Evolutionary conservation across 129 eudicot genomes (phyloP), one percentile per base, ranked within the genome.

Genomic region (Ambrosia trifida): DNA sequence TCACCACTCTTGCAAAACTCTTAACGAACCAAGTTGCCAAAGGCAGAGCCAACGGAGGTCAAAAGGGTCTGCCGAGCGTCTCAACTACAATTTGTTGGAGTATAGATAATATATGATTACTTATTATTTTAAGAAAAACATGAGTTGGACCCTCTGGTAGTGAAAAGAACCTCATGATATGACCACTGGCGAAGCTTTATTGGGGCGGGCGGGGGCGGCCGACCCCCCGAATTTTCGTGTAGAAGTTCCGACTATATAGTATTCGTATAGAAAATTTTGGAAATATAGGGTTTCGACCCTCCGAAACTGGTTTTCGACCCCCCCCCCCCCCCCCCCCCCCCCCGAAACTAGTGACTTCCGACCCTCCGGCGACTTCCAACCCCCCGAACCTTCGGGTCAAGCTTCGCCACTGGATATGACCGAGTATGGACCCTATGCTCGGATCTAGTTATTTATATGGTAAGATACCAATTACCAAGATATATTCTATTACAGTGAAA

Each of bases 1-100:
- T n/a, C 72, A 67, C 58, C 72, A 47, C 73, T 68, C 46, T 31
- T 43, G 56, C 28, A n/a, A 46, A n/a, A n/a, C n/a, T n/a, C 49
- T 50, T 45, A 59, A 4, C 19, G 16, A 54, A 53, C 52, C 53
- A 71, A 71, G 53, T 56, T 71, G 54, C 18, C 43, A 38, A 9
- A 1, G 43, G 11, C 43, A 9, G 57, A 14, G 7, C 11, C 20
- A 51, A 17, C 2, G 57, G 57, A 28, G 28, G 57, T 8, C 8
- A 18, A 19, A 9, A 11, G 57, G 57, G 57, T 8, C 2, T 28
- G 8, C 20, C 16, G 28, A 51, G 24, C 24, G 11, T 0, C 3
- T 16, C 24, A 1, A 16, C 28, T n/a, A 9, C 11, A 51, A 51
- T 51, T 51, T 8, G 10, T 51, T 6, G 10, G 28, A 51, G 18